Percentiles rank a stretch among this genome's conserved stretches.
Evolutionary conservation across 129 eudicot species (phyloP).

Genomic region (Solidago caesia): DNA sequence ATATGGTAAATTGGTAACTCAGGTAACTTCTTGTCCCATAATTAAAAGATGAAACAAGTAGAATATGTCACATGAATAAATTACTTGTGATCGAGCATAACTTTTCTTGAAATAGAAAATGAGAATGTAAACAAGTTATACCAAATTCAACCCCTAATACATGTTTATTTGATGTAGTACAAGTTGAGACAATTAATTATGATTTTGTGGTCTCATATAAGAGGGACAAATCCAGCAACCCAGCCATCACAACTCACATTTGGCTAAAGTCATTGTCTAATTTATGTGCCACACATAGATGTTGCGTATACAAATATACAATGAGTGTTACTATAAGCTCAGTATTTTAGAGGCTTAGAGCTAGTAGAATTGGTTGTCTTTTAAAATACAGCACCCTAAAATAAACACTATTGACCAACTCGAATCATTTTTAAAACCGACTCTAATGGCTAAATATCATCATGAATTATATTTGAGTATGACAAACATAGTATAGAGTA

Average conservation of each 20-base stretch:
- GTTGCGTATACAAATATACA: neutral
- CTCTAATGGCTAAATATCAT: no score
- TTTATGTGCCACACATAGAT: constrained; percentile 18
- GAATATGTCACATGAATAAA: neutral
- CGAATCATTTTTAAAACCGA: no score
- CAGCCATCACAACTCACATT: constrained; percentile 22
- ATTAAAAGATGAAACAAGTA: neutral
- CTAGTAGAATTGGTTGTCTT: neutral
- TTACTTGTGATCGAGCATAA: neutral
- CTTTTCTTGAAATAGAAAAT: constrained; percentile 5
- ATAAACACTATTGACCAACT: no score
- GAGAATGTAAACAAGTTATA: constrained; percentile 3
- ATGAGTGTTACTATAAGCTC: constrained; percentile 15
- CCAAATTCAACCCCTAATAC: constrained; percentile 12
- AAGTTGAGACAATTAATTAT: constrained; percentile 22
- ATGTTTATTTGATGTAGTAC: constrained; percentile 26
- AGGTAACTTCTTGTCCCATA: neutral
- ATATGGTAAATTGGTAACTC: no score
- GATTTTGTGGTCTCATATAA: constrained; percentile 36
- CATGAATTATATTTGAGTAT: no score
- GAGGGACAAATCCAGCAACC: constrained; percentile 38
- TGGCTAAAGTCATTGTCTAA: constrained; percentile 22
- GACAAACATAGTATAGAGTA: no score
- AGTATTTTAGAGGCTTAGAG: neutral
- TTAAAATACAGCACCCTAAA: neutral